A percentile compares a stretch with the other conserved stretches of the same genome.
Evolutionary conservation across 495 filamentous ascomycete genomes (phyloP).

Genomic region (Penicillium nucicola): DNA sequence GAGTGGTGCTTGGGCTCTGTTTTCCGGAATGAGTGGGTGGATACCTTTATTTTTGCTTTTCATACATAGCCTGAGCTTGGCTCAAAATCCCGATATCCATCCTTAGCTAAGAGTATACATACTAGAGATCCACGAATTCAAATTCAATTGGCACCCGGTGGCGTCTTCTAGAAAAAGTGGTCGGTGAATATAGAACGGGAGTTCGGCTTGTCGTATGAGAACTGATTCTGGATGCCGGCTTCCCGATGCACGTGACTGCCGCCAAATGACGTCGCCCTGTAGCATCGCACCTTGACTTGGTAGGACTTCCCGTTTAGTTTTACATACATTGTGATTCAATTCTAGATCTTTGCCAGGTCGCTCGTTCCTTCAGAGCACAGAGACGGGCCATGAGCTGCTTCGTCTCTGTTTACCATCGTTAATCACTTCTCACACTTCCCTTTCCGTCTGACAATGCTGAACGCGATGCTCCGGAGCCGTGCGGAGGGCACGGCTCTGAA

Average conservation of each 20-base stretch:
- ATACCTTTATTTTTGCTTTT: conserved; percentile 7
- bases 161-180: conserved; percentile 2
- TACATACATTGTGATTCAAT: conserved; percentile 1
- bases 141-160: background rate
- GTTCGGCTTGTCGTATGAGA: conserved; percentile 1
- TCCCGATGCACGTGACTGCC: conserved; percentile 17
- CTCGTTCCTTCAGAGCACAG: conserved; percentile 4
- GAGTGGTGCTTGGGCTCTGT: conserved; percentile 3
- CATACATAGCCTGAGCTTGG: conserved; percentile 11
- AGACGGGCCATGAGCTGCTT: conserved; percentile 10
- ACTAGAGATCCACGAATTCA: conserved; percentile 16
- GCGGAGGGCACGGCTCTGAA: conserved; percentile 29
- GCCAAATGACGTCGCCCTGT: conserved; percentile 18
- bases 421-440: conserved; percentile 12
- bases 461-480: conserved; percentile 38
- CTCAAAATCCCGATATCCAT: conserved; percentile 1
- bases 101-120: conserved; percentile 19
- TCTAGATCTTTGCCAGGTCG: background rate
- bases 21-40: conserved; percentile 1
- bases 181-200: conserved; percentile 2
- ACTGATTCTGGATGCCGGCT: conserved; percentile 12
- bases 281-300: background rate
- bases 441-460: conserved; percentile 26
- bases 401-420: conserved; percentile 13
- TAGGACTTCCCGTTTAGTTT: background rate